Percentiles rank a stretch among this genome's conserved stretches.
Evolutionary conservation across 2,329 filamentous ascomycete species (phyloP).

Genomic region (Thermoascus crustaceus): DNA sequence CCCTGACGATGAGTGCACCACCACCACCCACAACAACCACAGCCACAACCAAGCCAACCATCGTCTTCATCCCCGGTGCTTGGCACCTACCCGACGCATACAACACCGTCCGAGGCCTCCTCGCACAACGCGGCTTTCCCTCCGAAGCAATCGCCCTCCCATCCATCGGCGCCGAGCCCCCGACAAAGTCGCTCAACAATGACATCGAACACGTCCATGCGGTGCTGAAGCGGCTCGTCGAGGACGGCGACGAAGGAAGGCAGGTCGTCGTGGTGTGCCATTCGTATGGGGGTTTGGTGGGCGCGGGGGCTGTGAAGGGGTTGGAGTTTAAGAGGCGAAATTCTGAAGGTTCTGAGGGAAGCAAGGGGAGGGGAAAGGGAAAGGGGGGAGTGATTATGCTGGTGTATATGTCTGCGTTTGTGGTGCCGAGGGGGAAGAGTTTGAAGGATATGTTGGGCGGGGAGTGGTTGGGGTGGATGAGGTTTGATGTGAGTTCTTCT

Average conservation of each 20-base stretch:
- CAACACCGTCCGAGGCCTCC: conserved; percentile 18
- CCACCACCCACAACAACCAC: too few species aligned
- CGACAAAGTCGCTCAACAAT: conserved; percentile 22
- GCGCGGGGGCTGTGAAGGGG: conserved; percentile 19
- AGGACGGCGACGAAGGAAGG: conserved; percentile 8
- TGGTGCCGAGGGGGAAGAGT: conserved; percentile 23
- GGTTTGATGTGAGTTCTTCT: conserved; percentile 10
- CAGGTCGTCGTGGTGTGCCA: conserved; percentile 21
- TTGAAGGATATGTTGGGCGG: conserved; percentile 20
- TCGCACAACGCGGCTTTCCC: conserved; percentile 22
- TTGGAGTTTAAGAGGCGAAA: conserved; percentile 10
- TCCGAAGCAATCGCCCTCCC: conserved; percentile 19
- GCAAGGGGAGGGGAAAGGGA: conserved; percentile 4
- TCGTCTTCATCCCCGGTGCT: conserved; percentile 31
- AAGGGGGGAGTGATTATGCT: conserved; percentile 24
- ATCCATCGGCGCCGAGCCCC: conserved; percentile 14
- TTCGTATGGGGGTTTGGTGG: conserved; percentile 24
- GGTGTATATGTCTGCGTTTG: conserved; percentile 26
- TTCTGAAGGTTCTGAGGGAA: conserved; percentile 12
- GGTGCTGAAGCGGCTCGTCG: conserved; percentile 18
- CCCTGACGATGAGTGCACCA: too few species aligned
- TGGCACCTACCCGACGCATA: conserved; percentile 31
- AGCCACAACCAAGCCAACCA: conserved; percentile 8
- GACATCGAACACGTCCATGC: conserved; percentile 25
- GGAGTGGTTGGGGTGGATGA: conserved; percentile 19